These are phyloP conservation scores for Vickermania ingenoplastis DNA, from an alignment of 208 protist genomes.

Conservation along the genomic window DNA sequence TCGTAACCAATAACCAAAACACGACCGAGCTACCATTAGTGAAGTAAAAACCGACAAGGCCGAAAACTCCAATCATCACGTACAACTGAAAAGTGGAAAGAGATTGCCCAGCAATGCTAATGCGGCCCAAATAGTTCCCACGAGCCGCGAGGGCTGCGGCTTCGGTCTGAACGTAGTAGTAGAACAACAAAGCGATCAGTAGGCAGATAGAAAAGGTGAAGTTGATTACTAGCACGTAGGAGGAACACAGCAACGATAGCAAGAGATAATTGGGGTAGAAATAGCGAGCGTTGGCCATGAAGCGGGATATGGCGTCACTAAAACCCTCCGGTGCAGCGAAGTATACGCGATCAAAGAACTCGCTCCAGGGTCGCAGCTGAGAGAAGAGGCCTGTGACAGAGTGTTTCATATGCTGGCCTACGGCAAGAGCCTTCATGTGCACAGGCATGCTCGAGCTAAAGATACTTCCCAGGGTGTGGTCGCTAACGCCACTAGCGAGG, in stretches of 20 bases:
- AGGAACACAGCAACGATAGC: conserved; percentile 58
- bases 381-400: neutral
- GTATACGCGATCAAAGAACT: conserved; percentile 72
- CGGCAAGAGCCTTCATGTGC: conserved; percentile 12
- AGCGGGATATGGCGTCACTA: conserved; percentile 44
- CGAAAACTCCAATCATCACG: conserved; percentile 39
- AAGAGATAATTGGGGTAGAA: conserved; percentile 89
- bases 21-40: conserved; percentile 71
- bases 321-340: conserved; percentile 41
- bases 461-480: conserved; percentile 17
- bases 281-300: conserved; percentile 67
- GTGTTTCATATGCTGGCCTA: neutral
- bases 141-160: conserved; percentile 12
- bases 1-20: conserved; percentile 74
- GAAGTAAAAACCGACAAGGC: conserved; percentile 62
- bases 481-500: no score
- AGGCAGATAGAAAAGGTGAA: conserved; percentile 60
- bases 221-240: conserved; percentile 76
- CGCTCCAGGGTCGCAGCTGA: conserved; percentile 55
- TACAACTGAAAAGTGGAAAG: conserved; percentile 64
- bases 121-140: conserved; percentile 11
- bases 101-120: conserved; percentile 13
- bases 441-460: conserved; percentile 13
- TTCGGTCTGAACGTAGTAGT: conserved; percentile 32
- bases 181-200: conserved; percentile 23